Conservation (phyloP, 2,329 filamentous ascomycete genomes). For the Pyrenophora teres region DNA sequence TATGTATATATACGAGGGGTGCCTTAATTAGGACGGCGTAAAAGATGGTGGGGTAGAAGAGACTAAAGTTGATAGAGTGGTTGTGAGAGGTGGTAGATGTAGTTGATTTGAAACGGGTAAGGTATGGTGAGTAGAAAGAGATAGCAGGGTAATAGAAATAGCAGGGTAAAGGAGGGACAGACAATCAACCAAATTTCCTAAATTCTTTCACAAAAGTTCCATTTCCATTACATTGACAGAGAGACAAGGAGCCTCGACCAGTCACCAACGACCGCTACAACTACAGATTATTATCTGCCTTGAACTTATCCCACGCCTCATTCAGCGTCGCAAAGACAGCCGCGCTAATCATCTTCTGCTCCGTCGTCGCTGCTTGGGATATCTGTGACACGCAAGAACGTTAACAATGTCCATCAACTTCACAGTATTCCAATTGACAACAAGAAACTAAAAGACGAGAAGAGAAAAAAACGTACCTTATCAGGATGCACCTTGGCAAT, state of each 20-base stretch:
- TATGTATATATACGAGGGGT: too few relatives aligned
- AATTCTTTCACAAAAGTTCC: too few relatives aligned
- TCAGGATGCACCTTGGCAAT: slow-evolving; percentile 98
- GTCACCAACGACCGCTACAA: not conserved
- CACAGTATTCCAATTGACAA: too few relatives aligned
- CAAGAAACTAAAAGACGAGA: not conserved
- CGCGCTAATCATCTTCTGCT: slow-evolving; percentile 69
- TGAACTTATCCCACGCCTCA: slow-evolving; percentile 72
- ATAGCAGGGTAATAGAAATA: too few relatives aligned
- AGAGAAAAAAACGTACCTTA: slow-evolving; percentile 67
- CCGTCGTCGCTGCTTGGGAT: slow-evolving; percentile 65
- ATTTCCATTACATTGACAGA: not conserved
- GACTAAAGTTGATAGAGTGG: too few relatives aligned
- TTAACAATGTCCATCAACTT: slow-evolving; percentile 14
- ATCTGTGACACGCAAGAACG: slow-evolving; percentile 50
- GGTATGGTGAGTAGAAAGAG: too few relatives aligned
- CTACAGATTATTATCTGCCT: slow-evolving; percentile 58
- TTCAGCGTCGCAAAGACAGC: slow-evolving; percentile 68
- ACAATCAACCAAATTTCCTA: too few relatives aligned
- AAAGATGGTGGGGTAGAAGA: too few relatives aligned
- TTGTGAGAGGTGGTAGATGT: too few relatives aligned
- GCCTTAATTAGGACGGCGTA: too few relatives aligned
- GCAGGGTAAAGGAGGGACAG: too few relatives aligned
- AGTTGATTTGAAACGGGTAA: too few relatives aligned
- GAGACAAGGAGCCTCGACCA: not conserved